Conservation (phyloP, 176 grass and related monocot species). For the Zea luxurians region DNA sequence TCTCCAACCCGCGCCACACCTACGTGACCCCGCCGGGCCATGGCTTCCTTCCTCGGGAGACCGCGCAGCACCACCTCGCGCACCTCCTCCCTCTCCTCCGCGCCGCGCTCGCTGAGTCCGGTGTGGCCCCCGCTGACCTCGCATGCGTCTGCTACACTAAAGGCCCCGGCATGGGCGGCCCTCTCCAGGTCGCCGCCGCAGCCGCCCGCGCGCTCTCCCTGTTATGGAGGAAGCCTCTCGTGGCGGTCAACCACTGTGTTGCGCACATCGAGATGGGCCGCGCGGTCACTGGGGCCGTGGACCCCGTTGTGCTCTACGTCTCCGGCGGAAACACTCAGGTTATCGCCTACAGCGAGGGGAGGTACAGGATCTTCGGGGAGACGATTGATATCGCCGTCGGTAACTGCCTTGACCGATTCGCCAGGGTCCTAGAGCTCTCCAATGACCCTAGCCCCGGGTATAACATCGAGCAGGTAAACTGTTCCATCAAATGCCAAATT, state of each 20-base stretch:
- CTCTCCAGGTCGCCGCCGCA: conserved; percentile 79
- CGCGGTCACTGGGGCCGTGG: conserved; percentile 65
- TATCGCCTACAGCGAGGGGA: conserved; percentile 86
- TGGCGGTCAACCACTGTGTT: conserved; percentile 92
- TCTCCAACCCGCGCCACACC: conserved; percentile 90
- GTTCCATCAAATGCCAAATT: conserved; percentile 20
- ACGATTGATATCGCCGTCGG: conserved; percentile 93
- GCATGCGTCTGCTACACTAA: conserved; percentile 92
- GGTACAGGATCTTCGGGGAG: conserved; percentile 85
- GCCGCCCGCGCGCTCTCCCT: conserved; percentile 67
- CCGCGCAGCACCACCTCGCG: conserved; percentile 74
- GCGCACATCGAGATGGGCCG: conserved; percentile 98
- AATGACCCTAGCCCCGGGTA: conserved; percentile 89
- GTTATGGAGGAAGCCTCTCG: conserved; percentile 76
- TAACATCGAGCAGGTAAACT: conserved; percentile 82
- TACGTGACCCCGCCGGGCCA: conserved; percentile 94
- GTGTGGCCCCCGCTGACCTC: conserved; percentile 52
- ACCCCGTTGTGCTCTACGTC: conserved; percentile 91
- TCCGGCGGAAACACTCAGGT: conserved; percentile 90
- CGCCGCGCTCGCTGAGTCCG: conserved; percentile 45
- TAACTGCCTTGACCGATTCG: conserved; percentile 87
- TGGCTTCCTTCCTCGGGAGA: conserved; percentile 88
- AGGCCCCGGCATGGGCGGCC: conserved; percentile 85
- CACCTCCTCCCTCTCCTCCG: conserved; percentile 83
- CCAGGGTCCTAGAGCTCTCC: conserved; percentile 75